Conservation (phyloP, 371 early-diverging fungal species). For the Mortierella sp. region DNA sequence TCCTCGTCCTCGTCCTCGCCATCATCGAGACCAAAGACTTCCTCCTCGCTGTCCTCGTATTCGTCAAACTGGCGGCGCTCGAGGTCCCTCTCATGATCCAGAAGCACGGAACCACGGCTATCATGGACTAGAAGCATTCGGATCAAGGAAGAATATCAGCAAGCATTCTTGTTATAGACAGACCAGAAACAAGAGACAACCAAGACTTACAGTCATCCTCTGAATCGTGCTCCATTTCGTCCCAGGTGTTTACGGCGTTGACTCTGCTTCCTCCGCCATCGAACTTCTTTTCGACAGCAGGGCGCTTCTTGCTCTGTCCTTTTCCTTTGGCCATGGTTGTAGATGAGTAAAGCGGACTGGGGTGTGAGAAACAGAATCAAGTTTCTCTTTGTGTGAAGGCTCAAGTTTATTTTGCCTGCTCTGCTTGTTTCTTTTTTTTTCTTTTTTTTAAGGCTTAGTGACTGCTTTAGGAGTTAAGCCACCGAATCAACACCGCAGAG, state of each 20-base stretch:
- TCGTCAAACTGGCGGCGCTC: conserved; percentile 56
- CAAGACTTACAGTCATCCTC: conserved; percentile 80
- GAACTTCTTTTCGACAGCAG: conserved; percentile 49
- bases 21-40: conserved; percentile 74
- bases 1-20: conserved; percentile 63
- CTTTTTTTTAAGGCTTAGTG: neutral
- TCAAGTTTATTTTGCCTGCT: conserved; percentile 8
- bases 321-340: conserved; percentile 43
- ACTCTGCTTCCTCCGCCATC: conserved; percentile 59
- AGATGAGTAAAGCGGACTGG: conserved; percentile 10
- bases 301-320: conserved; percentile 38
- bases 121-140: conserved; percentile 63
- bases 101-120: conserved; percentile 66
- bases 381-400: neutral
- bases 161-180: neutral
- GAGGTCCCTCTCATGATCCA: conserved; percentile 64
- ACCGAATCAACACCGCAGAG: conserved; percentile 29
- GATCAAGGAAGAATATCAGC: neutral
- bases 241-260: conserved; percentile 80
- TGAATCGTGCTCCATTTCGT: conserved; percentile 85
- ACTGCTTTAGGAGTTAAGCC: conserved; percentile 21
- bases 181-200: neutral
- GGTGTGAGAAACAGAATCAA: conserved; percentile 6
- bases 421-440: conserved; percentile 16
- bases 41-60: conserved; percentile 69